A percentile compares a stretch with the other conserved stretches of the same genome.
phyloP scores from a whole-genome alignment of 192 early-diverging fungal genomes.

The Physocladia obscura region DNA sequence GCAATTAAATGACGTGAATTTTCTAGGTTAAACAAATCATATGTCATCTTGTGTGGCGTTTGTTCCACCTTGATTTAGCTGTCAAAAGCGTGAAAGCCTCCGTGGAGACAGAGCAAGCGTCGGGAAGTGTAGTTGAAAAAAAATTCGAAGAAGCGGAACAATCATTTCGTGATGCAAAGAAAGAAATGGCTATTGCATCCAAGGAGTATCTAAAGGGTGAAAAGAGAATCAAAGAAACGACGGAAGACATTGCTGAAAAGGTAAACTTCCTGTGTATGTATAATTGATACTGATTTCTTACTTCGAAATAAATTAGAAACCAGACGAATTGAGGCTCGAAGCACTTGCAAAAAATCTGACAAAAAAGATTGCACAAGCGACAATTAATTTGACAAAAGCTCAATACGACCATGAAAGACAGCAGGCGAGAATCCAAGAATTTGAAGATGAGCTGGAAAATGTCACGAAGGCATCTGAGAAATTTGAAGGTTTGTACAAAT shows the following conservation, averaged over 20 bases:
- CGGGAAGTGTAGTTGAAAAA: slow-evolving; percentile 23
- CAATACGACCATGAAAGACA: slow-evolving; percentile 46
- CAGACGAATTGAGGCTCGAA: slow-evolving; percentile 60
- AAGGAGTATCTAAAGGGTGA: slow-evolving; percentile 73
- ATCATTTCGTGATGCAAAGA: slow-evolving; percentile 60
- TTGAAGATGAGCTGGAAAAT: slow-evolving; percentile 45
- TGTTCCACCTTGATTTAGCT: slow-evolving; percentile 82
- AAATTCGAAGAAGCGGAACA: slow-evolving; percentile 45
- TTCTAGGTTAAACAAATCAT: slow-evolving; percentile 61
- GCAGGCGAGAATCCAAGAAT: slow-evolving; percentile 38
- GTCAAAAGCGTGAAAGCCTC: slow-evolving; percentile 59
- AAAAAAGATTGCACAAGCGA: slow-evolving; percentile 64
- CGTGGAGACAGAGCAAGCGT: slow-evolving; percentile 53
- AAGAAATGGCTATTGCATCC: slow-evolving; percentile 71
- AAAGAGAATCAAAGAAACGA: slow-evolving; percentile 68
- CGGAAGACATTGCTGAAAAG: slow-evolving; percentile 71
- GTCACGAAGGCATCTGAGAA: slow-evolving; percentile 30
- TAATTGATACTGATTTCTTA: background rate
- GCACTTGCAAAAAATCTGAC: slow-evolving; percentile 73
- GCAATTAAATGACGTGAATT: background rate
- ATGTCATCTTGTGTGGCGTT: slow-evolving; percentile 81
- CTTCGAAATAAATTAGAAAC: slow-evolving; percentile 53
- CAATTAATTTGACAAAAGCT: slow-evolving; percentile 57
- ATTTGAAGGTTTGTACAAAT: slow-evolving; percentile 34
- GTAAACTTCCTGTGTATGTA: slow-evolving; percentile 13